A percentile compares a stretch with the other conserved stretches of the same genome.
These are phyloP conservation scores for Xylaria sp. DNA, from an alignment of 2,329 filamentous ascomycete species.

Conservation along the genomic window DNA sequence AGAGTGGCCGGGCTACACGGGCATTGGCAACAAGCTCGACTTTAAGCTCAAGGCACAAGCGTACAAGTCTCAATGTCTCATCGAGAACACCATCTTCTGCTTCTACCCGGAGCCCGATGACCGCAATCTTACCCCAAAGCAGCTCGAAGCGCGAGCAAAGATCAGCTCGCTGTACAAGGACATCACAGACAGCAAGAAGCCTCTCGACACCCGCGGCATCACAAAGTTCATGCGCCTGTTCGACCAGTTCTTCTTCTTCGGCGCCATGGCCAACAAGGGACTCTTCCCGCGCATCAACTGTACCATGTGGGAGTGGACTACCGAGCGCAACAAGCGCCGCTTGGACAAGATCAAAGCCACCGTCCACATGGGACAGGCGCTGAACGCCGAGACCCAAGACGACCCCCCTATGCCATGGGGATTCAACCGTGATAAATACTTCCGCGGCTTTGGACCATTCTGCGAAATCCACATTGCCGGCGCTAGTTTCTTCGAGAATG, in stretches of 20 bases:
- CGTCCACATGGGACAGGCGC: no score
- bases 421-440: neutral
- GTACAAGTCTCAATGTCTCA: neutral
- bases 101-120: neutral
- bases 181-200: neutral
- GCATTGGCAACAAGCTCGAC: neutral
- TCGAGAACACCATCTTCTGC: constrained; percentile 21
- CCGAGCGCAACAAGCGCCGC: no score
- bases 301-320: neutral
- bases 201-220: neutral
- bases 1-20: constrained; percentile 17
- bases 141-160: constrained; percentile 1
- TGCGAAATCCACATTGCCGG: constrained; percentile 11
- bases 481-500: neutral
- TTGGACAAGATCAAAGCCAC: no score
- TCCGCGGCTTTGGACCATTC: constrained; percentile 4
- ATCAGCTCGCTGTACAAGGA: neutral
- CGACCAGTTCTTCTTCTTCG: constrained; percentile 31
- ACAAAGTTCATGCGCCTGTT: constrained; percentile 5
- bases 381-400: no score
- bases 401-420: neutral
- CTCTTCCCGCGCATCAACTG: neutral
- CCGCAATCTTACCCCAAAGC: constrained; percentile 16
- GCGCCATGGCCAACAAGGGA: neutral
- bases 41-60: neutral